phyloP scores from a whole-genome alignment of 345 rosid genomes.

The Erucastrum elatum region DNA sequence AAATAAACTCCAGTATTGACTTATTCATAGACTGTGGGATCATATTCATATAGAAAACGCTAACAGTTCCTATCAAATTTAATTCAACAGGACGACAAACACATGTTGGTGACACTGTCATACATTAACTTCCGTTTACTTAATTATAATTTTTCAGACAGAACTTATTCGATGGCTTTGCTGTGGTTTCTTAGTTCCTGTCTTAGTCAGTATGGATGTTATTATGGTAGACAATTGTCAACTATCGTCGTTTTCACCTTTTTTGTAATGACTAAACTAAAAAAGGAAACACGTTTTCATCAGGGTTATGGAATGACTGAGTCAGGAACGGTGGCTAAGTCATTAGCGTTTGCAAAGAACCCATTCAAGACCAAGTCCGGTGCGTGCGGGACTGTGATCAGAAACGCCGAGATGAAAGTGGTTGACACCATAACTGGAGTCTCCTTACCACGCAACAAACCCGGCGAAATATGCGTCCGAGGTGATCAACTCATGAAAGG shows the following conservation, averaged over 20 bases:
- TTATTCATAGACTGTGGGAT: not conserved
- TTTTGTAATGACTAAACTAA: not conserved
- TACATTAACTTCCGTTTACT: not conserved
- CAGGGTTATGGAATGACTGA: not conserved
- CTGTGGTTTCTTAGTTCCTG: not conserved
- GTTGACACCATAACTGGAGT: not conserved
- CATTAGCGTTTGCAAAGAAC: not conserved
- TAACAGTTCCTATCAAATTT: not conserved
- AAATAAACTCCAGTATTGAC: not conserved
- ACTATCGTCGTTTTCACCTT: conserved; percentile 43
- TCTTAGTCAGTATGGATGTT: not conserved
- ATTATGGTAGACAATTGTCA: not conserved
- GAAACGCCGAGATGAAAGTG: not conserved
- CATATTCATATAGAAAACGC: not conserved
- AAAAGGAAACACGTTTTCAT: not conserved
- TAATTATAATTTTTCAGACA: not conserved
- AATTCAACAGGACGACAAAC: not conserved
- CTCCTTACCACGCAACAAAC: not conserved
- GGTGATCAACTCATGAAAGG: not conserved
- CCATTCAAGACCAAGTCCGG: not conserved
- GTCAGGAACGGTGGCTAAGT: not conserved
- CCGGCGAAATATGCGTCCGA: not conserved
- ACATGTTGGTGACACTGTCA: not conserved
- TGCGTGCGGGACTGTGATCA: not conserved
- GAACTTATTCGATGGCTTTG: not conserved